Percentiles rank a stretch among this genome's conserved stretches.
Evolutionary conservation across 768 basidiomycete species (phyloP).

Genomic region (Mycena olivaceomarginata): DNA sequence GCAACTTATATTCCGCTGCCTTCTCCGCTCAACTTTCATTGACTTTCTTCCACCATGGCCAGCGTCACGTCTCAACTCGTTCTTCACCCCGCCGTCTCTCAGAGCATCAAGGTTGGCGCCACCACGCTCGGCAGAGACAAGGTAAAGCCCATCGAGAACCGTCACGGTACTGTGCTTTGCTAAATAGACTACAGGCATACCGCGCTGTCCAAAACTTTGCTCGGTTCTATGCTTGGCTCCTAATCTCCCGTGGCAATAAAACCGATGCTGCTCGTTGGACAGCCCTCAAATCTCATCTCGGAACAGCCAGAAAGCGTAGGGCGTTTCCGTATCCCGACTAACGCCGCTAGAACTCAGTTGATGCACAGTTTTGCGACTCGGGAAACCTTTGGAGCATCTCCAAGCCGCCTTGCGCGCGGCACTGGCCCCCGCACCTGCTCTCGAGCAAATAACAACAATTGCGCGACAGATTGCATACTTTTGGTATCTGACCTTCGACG

Average conservation of each 20-base stretch:
- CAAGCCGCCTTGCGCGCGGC: conserved; percentile 90
- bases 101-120: conserved; percentile 83
- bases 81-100: conserved; percentile 89
- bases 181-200: conserved; percentile 75
- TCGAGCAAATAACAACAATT: conserved; percentile 87
- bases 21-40: not conserved
- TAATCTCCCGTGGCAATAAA: conserved; percentile 81
- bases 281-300: conserved; percentile 91
- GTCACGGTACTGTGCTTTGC: conserved; percentile 16
- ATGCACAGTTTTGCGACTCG: conserved; percentile 88
- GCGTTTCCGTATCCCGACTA: conserved; percentile 19
- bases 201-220: conserved; percentile 94
- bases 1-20: not conserved
- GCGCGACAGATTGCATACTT: conserved; percentile 93
- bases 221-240: conserved; percentile 91
- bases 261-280: conserved; percentile 85
- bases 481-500: conserved; percentile 89
- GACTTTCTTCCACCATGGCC: conserved; percentile 58
- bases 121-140: conserved; percentile 96
- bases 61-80: conserved; percentile 84
- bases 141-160: conserved; percentile 61
- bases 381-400: conserved; percentile 95
- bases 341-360: conserved; percentile 19
- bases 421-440: conserved; percentile 69
- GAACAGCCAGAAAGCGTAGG: conserved; percentile 89